Conservation (phyloP, 2,329 filamentous ascomycete genomes). For the Colletotrichum acutatum region DNA sequence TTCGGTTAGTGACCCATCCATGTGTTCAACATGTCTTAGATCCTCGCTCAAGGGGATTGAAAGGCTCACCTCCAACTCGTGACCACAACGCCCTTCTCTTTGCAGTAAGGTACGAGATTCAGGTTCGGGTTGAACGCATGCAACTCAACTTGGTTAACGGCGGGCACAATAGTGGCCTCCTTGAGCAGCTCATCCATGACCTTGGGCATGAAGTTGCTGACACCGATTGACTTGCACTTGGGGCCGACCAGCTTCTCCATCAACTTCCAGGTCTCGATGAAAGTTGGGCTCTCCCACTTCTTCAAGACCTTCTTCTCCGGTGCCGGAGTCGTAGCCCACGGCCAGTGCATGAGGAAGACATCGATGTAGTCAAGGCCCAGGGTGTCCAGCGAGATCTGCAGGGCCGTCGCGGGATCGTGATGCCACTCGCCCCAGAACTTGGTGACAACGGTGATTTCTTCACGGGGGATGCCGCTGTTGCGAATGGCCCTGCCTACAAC, state of each 20-base stretch:
- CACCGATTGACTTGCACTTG: conserved; percentile 43
- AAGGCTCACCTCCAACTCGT: conserved; percentile 43
- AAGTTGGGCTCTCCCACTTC: conserved; percentile 40
- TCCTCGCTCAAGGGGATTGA: not conserved
- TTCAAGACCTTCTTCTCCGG: conserved; percentile 38
- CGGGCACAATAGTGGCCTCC: conserved; percentile 41
- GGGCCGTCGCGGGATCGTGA: conserved; percentile 41
- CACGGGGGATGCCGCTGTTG: conserved; percentile 45
- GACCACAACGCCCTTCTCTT: conserved; percentile 44
- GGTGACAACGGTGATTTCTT: conserved; percentile 61
- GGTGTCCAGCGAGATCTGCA: conserved; percentile 42
- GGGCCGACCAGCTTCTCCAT: conserved; percentile 44
- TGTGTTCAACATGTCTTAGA: too few species aligned
- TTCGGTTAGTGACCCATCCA: not conserved
- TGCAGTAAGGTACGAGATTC: conserved; percentile 45
- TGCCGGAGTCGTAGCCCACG: conserved; percentile 40
- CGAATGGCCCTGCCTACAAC: conserved; percentile 46
- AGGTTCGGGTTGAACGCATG: conserved; percentile 46
- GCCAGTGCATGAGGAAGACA: conserved; percentile 51
- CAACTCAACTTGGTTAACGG: conserved; percentile 47
- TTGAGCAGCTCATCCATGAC: conserved; percentile 42
- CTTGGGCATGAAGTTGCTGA: conserved; percentile 46
- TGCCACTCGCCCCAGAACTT: conserved; percentile 50
- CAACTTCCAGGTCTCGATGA: conserved; percentile 42
- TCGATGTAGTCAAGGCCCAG: conserved; percentile 46